Base-by-base conservation (phyloP, 768 basidiomycete genomes). In the Coprinellus aureogranulatus region DNA sequence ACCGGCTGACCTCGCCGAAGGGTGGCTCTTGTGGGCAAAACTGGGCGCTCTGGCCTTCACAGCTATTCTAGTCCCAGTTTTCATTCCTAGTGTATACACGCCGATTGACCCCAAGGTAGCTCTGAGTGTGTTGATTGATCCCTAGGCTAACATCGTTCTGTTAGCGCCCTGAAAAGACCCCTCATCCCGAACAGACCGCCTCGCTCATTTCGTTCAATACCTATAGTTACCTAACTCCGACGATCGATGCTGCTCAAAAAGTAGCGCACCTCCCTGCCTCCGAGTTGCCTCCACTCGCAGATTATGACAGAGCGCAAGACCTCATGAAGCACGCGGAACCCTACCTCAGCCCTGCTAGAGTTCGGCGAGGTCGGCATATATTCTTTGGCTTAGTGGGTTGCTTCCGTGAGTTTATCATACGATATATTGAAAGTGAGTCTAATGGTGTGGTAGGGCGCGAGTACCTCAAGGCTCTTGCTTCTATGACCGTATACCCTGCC, bases 261-360 rank as follows among this genome's bases (percentile, higher is more conserved):
- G 62, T 77, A 20, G 67, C 76, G 4, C 82, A 81, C 65, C 66
- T 87, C 0, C 65, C 80, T 0, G 71, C 75, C 44, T 83, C 87
- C 49, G 67, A 83, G 52, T 68, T 88, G 28, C 85, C 86, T 14
- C 83, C 83, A 2, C 77, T 89, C 72, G 82, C 84, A 1, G 87
- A 89, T 59, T 82, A 81, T 55, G 88, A 89, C 59, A 54, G 67
- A 55, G 70, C 70, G 2, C 52, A 65, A 23, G 54, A 67, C 49
- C 54, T 73, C 14, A 70, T 63, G 37, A 64, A 54, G n/a, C 64
- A 51, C 16, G 63, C 61, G 47, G 75, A 71, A 57, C 61, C 64
- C 48, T 74, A 62, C 62, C 41, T 75, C 44, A 80, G 83, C 65
- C 65, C 74, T 18, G 73, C 74, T 54, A 62, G 65, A 30, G 77